These are phyloP conservation scores for Hyaloscypha bicolor DNA, from an alignment of 495 filamentous ascomycete species.

Conservation along the genomic window DNA sequence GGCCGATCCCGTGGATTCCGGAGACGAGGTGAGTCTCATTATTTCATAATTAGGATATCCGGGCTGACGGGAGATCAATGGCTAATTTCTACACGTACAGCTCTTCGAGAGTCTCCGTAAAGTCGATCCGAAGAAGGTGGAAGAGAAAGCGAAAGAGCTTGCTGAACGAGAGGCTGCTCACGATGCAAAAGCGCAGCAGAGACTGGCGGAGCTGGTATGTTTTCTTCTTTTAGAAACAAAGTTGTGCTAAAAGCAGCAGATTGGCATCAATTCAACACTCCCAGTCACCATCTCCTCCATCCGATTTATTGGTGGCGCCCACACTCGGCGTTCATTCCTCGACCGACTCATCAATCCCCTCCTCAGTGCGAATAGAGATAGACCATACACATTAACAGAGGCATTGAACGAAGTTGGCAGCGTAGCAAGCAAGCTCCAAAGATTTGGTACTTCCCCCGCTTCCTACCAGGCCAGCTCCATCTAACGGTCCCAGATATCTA, in stretches of 20 bases:
- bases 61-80: not conserved
- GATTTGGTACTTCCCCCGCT: constrained; percentile 62
- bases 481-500: constrained; percentile 68
- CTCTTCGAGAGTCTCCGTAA: constrained; percentile 73
- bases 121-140: constrained; percentile 60
- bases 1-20: constrained; percentile 45
- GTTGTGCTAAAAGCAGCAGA: constrained; percentile 44
- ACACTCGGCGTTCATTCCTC: constrained; percentile 81
- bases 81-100: constrained; percentile 39
- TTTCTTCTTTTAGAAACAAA: not conserved
- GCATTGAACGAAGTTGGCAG: constrained; percentile 68
- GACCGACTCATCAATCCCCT: constrained; percentile 76
- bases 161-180: constrained; percentile 64
- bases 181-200: constrained; percentile 65
- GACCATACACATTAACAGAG: constrained; percentile 74
- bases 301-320: constrained; percentile 72
- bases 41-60: not conserved
- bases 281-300: constrained; percentile 81
- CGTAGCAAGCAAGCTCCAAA: constrained; percentile 71
- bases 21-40: constrained; percentile 50
- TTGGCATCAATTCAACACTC: constrained; percentile 77
- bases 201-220: constrained; percentile 58
- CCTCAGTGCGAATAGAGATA: constrained; percentile 65
- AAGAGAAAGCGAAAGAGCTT: constrained; percentile 63
- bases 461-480: not conserved